phyloP scores from a whole-genome alignment of 106 monocot species.

The Agapanthus africanus region DNA sequence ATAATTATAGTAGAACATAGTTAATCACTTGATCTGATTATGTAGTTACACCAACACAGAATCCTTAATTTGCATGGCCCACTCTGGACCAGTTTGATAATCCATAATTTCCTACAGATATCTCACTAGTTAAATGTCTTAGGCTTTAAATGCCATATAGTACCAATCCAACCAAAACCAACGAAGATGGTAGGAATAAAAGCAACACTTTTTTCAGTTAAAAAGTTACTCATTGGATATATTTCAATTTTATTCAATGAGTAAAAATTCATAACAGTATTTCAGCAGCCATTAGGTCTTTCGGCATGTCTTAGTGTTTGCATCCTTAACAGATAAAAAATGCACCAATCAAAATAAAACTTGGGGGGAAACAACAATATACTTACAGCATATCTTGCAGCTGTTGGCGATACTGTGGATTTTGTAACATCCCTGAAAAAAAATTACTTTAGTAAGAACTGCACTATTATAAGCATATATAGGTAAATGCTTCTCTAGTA shows the following conservation, averaged over 20 bases:
- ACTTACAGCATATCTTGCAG: slow-evolving; percentile 96
- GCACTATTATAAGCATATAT: neutral
- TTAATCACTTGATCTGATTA: neutral
- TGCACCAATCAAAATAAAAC: too few species aligned
- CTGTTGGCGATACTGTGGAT: slow-evolving; percentile 86
- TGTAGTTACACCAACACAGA: neutral
- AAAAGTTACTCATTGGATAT: neutral
- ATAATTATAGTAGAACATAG: neutral
- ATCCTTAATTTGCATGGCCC: neutral
- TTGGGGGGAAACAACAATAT: neutral
- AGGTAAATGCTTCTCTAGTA: neutral
- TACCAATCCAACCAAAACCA: neutral
- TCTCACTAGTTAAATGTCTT: neutral
- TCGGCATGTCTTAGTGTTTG: neutral
- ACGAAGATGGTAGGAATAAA: neutral
- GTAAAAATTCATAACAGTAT: neutral
- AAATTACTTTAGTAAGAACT: neutral
- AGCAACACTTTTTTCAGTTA: neutral
- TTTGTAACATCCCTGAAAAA: slow-evolving; percentile 86
- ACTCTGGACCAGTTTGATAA: neutral
- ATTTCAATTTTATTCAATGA: neutral
- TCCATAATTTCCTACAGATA: neutral
- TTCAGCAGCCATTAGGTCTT: neutral
- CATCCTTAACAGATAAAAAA: too few species aligned
- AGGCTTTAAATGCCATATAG: neutral